A percentile compares a stretch with the other conserved stretches of the same genome.
phyloP scores from a whole-genome alignment of 192 early-diverging fungal genomes.

The Spizellomyces sp. region DNA sequence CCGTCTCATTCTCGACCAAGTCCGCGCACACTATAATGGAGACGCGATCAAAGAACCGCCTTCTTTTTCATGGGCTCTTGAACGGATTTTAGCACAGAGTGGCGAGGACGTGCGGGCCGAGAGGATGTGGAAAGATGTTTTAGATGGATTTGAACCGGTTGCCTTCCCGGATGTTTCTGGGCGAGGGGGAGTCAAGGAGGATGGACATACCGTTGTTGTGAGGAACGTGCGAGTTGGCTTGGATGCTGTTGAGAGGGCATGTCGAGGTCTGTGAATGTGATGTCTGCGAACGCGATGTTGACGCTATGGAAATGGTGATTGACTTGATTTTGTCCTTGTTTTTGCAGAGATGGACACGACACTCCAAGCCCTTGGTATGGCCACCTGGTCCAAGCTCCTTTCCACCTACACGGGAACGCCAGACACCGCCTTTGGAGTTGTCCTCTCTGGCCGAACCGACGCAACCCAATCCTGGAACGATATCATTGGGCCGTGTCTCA shows the following conservation, averaged over 20 bases:
- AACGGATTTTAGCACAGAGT: neutral
- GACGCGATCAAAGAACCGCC: neutral
- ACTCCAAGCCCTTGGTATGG: slow-evolving; percentile 16
- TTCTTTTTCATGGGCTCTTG: slow-evolving; percentile 14
- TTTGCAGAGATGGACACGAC: neutral
- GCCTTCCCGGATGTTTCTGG: slow-evolving; percentile 17
- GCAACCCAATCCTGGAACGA: neutral
- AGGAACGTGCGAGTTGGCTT: neutral
- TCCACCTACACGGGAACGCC: neutral
- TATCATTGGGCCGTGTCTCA: slow-evolving; percentile 21
- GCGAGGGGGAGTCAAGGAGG: neutral
- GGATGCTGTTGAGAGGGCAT: neutral
- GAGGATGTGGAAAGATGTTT: slow-evolving; percentile 4
- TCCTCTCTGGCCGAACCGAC: slow-evolving; percentile 17
- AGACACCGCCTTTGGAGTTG: slow-evolving; percentile 27
- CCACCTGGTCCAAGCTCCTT: slow-evolving; percentile 27
- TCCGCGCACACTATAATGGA: slow-evolving; percentile 1
- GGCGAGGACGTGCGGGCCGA: neutral
- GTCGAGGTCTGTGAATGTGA: neutral
- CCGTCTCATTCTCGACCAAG: slow-evolving; percentile 25
- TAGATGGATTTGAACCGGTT: slow-evolving; percentile 5
- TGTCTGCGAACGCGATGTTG: no score
- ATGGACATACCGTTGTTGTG: neutral
- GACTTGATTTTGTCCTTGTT: neutral
- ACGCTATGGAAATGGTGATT: no score